Base-by-base conservation (phyloP, 208 protist genomes). In the Lotmaria passim region DNA sequence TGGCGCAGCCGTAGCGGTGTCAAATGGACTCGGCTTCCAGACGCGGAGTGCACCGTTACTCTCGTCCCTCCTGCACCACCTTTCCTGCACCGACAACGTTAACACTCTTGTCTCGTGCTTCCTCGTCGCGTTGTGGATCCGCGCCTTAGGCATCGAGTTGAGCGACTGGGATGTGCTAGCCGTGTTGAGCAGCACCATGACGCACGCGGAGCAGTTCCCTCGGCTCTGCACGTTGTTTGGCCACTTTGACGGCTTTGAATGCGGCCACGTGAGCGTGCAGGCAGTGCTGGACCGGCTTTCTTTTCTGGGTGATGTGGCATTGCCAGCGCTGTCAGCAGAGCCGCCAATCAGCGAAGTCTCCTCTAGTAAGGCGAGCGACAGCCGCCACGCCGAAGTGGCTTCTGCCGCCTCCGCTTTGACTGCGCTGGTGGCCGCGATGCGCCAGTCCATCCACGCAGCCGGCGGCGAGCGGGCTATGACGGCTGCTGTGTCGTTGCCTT, bases 81-180 rank as follows among this genome's bases (percentile, higher is more conserved):
- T 90, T 17, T 79, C 80, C 19, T 85, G 75, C 50, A 68, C 72
- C 17, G 57, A 71, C 51, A 46, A 77, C 44, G 48, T 17, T 3
- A 74, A 74, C 63, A 69, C 73, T 14, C 66, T 80, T 3, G 69
- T 75, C 6, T 83, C 77, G 23, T 68, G 81, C 11, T 48, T 94
- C 23, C 30, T 96, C 8, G 79, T 94, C 12, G 81, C 68, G 21
- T 36, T 94, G 52, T 96, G 91, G 89, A 94, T 94, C 28, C 79
- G 89, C 6, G 76, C 89, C 2, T 56, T 93, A 10, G 89, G 89
- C 1, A 83, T 77, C 12, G 56, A 64, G 63, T 77, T 93, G 30
- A 73, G 74, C 24, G 87, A 94, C 60, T 96, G 91, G 91, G 89
- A 96, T 69, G 83, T 86, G 44, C 51, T 89, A 26, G 57, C 75